Evolutionary conservation across 495 filamentous ascomycete genomes (phyloP).

Genomic region (Penicillium silybi): DNA sequence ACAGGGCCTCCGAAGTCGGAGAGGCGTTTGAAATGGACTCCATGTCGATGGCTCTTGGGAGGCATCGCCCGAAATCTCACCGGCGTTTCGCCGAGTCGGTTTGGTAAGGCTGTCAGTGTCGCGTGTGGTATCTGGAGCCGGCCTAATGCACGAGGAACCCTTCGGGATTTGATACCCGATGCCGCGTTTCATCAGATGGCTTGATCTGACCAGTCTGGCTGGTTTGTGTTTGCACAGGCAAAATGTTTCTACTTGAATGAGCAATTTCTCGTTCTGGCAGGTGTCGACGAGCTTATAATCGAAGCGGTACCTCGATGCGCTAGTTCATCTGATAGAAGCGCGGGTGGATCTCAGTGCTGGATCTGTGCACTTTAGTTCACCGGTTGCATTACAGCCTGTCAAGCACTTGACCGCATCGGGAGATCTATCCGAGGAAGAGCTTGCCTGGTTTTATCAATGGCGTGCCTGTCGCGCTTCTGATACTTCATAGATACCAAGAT

Average conservation of each 20-base stretch:
- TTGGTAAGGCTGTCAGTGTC: conserved; percentile 1
- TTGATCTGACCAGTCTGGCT: neutral
- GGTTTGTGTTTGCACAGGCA: neutral
- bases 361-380: neutral
- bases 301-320: neutral
- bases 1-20: conserved; percentile 19
- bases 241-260: neutral
- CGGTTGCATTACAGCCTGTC: neutral
- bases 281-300: neutral
- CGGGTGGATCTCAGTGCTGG: neutral
- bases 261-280: neutral
- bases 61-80: conserved; percentile 2
- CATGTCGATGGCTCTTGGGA: neutral
- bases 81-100: conserved; percentile 3
- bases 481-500: neutral
- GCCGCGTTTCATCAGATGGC: neutral
- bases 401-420: conserved; percentile 1
- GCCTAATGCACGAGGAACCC: neutral
- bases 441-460: neutral
- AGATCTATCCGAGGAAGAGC: conserved; percentile 3
- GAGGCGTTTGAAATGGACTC: neutral
- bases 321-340: neutral
- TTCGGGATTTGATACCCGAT: neutral
- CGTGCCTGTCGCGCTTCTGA: neutral
- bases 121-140: neutral